Base-by-base conservation (phyloP, 768 basidiomycete genomes). In the Pisolithus tinctorius region DNA sequence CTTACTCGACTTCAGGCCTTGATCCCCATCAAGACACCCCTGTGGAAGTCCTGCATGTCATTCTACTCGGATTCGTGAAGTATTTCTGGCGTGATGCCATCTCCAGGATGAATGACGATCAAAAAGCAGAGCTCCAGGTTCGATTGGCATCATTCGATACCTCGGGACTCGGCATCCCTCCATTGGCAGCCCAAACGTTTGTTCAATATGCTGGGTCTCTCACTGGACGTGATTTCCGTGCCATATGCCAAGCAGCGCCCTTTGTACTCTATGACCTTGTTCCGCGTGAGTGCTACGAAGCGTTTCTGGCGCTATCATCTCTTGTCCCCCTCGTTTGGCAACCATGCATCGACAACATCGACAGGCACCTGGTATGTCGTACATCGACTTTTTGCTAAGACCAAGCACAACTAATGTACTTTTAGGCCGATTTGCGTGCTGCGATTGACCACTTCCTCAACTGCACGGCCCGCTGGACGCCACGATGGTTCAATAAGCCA, bases 61-160 rank as follows among this genome's bases (percentile, higher is more conserved):
- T 76, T 27, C 60, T 77, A 0, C 68, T 77, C 1, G 75, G 75
- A 0, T 67, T 75, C 56, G 65, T 77, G 45, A 78, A 78, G 44
- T 79, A 78, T 52, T 66, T 74, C 27, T 79, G 76, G 75, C 64
- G 69, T 40, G 74, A 78, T 58, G 58, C 62, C 0, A 53, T 70
- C 10, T 55, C 59, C 20, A 56, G 56, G 16, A 27, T 64, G 25
- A 61, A 61, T 10, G 60, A 66, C 13, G 56, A 63, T 17, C 38
- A 49, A 30, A 70, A 70, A 11, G 31, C 31, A 9, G 31, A 31
- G 10, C 31, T 31, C 9, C 31, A 31, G 31, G 31, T 31, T 11
- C 65, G 70, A 0, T 55, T 77, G 0, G 54, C 74, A 0, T 78
- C 10, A 4, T 31, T 31, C 31, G 9, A 31, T 9, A 11, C 13